A percentile compares a stretch with the other conserved stretches of the same genome.
These are phyloP conservation scores for Apiospora malaysiana DNA, from an alignment of 2,329 filamentous ascomycete genomes.

Conservation along the genomic window DNA sequence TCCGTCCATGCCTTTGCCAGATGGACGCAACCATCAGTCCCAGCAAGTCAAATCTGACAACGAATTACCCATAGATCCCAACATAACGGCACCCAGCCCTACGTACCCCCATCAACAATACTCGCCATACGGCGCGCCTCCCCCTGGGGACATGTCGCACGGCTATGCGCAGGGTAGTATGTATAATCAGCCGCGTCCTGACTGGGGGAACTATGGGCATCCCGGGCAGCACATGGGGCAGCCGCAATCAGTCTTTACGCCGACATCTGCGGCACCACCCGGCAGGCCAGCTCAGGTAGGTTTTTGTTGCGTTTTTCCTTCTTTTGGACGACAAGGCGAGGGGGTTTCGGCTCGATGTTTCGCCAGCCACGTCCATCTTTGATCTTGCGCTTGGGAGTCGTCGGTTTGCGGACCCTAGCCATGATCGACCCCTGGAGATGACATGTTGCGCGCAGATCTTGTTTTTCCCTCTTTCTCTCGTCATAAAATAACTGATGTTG, in stretches of 20 bases:
- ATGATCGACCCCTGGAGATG: not conserved
- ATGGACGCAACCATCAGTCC: slow-evolving; percentile 79
- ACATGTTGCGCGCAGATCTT: slow-evolving; percentile 20
- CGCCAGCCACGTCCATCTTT: not conserved
- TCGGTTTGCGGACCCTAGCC: not conserved
- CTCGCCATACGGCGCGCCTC: slow-evolving; percentile 83
- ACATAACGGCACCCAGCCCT: slow-evolving; percentile 91
- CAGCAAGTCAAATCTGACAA: slow-evolving; percentile 89
- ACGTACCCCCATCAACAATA: slow-evolving; percentile 85
- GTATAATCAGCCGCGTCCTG: slow-evolving; percentile 73
- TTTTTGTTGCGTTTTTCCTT: slow-evolving; percentile 30
- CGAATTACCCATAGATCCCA: slow-evolving; percentile 99
- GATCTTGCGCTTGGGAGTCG: not conserved
- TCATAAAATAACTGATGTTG: slow-evolving; percentile 38
- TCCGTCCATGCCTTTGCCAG: slow-evolving; percentile 90
- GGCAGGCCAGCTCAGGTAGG: slow-evolving; percentile 66
- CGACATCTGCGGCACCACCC: slow-evolving; percentile 60
- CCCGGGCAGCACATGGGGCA: slow-evolving; percentile 55
- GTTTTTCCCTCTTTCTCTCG: slow-evolving; percentile 20
- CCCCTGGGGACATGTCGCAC: slow-evolving; percentile 81
- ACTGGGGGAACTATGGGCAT: slow-evolving; percentile 74
- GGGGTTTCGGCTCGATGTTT: slow-evolving; percentile 3
- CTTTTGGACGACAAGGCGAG: slow-evolving; percentile 18
- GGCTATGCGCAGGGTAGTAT: slow-evolving; percentile 71
- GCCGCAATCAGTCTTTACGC: slow-evolving; percentile 61